Conservation (phyloP, 495 filamentous ascomycete genomes). For the Beverwykella pulmonaria region DNA sequence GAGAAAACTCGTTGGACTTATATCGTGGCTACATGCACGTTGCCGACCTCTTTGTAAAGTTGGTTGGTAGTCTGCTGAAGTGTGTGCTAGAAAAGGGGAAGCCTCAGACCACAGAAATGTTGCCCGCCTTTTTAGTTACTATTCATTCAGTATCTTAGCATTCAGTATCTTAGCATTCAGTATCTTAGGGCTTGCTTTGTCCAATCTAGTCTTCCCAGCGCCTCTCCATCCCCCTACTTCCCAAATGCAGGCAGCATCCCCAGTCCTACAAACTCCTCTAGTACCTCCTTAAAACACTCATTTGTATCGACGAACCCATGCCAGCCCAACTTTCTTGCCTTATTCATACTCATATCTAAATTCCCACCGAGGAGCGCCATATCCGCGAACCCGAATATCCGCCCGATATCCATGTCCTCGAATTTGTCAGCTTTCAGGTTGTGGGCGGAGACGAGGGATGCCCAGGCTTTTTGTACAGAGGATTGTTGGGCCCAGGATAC, state of each 20-base stretch:
- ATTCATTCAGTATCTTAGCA: too few relatives aligned
- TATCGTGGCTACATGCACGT: too few relatives aligned
- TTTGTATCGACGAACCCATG: conserved; percentile 49
- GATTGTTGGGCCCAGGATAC: conserved; percentile 51
- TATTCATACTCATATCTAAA: conserved; percentile 44
- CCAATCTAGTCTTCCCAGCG: too few relatives aligned
- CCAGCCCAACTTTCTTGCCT: conserved; percentile 48
- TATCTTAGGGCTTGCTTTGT: too few relatives aligned
- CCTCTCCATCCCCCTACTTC: too few relatives aligned
- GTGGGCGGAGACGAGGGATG: conserved; percentile 39
- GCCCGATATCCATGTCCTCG: conserved; percentile 43
- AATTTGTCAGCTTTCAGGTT: conserved; percentile 18
- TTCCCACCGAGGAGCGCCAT: conserved; percentile 31
- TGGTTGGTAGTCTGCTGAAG: too few relatives aligned
- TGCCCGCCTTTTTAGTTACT: too few relatives aligned
- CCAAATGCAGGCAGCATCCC: conserved; percentile 43
- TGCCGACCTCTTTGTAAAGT: too few relatives aligned
- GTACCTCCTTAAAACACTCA: conserved; percentile 45
- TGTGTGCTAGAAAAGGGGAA: too few relatives aligned
- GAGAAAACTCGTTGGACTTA: too few relatives aligned
- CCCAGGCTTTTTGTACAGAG: conserved; percentile 53
- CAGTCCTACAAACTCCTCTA: conserved; percentile 43
- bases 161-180: too few relatives aligned
- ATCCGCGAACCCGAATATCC: conserved; percentile 46
- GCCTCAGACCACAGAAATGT: too few relatives aligned